phyloP scores from a whole-genome alignment of 2,329 filamentous ascomycete genomes.

The Orbilia quercus region DNA sequence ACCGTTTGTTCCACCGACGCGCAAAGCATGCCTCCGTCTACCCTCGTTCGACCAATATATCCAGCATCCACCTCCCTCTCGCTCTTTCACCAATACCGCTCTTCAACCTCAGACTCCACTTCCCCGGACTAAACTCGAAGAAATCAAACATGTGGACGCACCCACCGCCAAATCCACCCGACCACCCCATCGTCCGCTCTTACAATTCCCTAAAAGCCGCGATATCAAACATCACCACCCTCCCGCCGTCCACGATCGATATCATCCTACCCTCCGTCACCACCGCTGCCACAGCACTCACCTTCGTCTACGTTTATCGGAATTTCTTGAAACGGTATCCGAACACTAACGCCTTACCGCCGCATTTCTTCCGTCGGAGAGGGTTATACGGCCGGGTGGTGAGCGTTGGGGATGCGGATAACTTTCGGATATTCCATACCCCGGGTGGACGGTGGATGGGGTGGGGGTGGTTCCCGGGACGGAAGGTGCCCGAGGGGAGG shows the following conservation, averaged over 20 bases:
- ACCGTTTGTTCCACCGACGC: slow-evolving; percentile 14
- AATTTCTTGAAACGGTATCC: slow-evolving; percentile 87
- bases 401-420: slow-evolving; percentile 94
- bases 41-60: not conserved
- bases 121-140: slow-evolving; percentile 16
- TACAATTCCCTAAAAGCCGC: slow-evolving; percentile 30
- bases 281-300: slow-evolving; percentile 69
- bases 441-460: slow-evolving; percentile 87
- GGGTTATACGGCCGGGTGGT: slow-evolving; percentile 88
- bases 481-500: slow-evolving; percentile 76
- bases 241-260: slow-evolving; percentile 46
- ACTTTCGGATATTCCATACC: slow-evolving; percentile 90
- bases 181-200: slow-evolving; percentile 22
- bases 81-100: not conserved
- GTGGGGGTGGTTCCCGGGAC: slow-evolving; percentile 87
- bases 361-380: slow-evolving; percentile 77
- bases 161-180: slow-evolving; percentile 44
- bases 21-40: slow-evolving; percentile 7
- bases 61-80: not conserved
- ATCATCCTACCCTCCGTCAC: slow-evolving; percentile 47
- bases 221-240: slow-evolving; percentile 34
- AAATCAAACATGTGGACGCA: slow-evolving; percentile 43
- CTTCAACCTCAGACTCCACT: slow-evolving; percentile 3
- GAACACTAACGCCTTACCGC: slow-evolving; percentile 77
- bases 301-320: slow-evolving; percentile 72